These are phyloP conservation scores for Rhodotorula sp. DNA, from an alignment of 1,284 basidiomycete genomes.

Conservation along the genomic window DNA sequence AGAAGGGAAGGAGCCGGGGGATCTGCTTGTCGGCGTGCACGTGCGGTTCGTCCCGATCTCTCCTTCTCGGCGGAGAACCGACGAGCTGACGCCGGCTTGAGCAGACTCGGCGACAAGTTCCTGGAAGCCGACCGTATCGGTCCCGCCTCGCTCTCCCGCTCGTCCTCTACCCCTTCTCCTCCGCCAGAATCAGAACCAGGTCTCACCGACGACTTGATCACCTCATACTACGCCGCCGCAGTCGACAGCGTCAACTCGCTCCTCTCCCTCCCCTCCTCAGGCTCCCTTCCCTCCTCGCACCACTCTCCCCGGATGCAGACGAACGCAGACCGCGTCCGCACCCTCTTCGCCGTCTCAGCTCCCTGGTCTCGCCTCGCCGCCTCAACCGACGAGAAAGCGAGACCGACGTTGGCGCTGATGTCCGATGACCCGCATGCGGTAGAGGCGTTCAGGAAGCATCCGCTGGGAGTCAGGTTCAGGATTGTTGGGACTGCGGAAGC, in stretches of 20 bases:
- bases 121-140: conserved; percentile 31
- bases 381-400: not conserved
- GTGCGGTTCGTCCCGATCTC: conserved; percentile 27
- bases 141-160: conserved; percentile 3
- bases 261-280: conserved; percentile 10
- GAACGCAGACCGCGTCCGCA: not conserved
- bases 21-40: conserved; percentile 35
- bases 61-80: too few relatives aligned
- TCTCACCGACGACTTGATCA: conserved; percentile 9
- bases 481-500: conserved; percentile 18
- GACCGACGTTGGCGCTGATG: conserved; percentile 34
- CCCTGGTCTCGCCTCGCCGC: not conserved
- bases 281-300: not conserved
- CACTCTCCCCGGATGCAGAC: too few relatives aligned
- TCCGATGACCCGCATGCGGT: conserved; percentile 35
- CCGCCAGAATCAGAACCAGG: not conserved
- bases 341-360: not conserved
- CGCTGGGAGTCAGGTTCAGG: conserved; percentile 12
- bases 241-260: conserved; percentile 23
- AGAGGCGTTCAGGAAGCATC: conserved; percentile 17
- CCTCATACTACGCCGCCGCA: conserved; percentile 27
- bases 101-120: conserved; percentile 41
- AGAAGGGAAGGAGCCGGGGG: not conserved
- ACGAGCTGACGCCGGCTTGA: not conserved
- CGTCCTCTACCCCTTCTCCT: not conserved